These are phyloP conservation scores for Pisolithus tinctorius DNA, from an alignment of 768 basidiomycete genomes.

Conservation along the genomic window DNA sequence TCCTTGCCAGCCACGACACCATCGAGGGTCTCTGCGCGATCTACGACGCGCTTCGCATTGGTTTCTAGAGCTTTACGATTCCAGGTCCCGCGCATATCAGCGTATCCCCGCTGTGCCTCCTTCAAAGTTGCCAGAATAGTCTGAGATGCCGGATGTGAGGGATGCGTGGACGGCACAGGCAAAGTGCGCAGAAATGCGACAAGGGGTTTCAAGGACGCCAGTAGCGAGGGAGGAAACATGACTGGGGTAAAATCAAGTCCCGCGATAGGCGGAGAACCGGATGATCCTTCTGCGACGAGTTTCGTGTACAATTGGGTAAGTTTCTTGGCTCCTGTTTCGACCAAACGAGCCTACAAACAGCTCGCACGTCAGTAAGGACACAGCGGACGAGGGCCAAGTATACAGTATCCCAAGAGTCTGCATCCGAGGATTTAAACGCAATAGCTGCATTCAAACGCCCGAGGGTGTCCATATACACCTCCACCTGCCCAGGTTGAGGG, in stretches of 20 bases:
- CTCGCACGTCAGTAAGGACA: neutral
- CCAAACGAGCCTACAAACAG: constrained; percentile 48
- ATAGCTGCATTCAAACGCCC: constrained; percentile 75
- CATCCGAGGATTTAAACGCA: constrained; percentile 63
- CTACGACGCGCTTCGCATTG: constrained; percentile 61
- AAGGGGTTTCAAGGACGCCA: constrained; percentile 52
- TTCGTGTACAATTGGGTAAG: constrained; percentile 80
- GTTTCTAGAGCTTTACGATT: constrained; percentile 65
- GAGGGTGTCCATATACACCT: constrained; percentile 61
- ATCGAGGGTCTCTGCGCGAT: constrained; percentile 64
- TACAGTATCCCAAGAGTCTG: constrained; percentile 51
- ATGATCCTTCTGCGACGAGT: constrained; percentile 79
- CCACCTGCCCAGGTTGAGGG: constrained; percentile 63
- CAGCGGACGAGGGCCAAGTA: neutral
- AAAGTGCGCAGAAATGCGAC: constrained; percentile 65
- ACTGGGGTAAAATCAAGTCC: constrained; percentile 48
- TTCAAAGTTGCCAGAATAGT: constrained; percentile 57
- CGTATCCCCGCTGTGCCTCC: constrained; percentile 78
- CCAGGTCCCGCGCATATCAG: constrained; percentile 83
- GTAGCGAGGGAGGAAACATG: constrained; percentile 49
- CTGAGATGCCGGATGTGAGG: constrained; percentile 71
- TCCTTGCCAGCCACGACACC: constrained; percentile 61
- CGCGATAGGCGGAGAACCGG: constrained; percentile 60
- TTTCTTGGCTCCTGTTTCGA: constrained; percentile 82
- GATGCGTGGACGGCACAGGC: constrained; percentile 73